Percentiles rank a stretch among this genome's conserved stretches.
Conservation (phyloP, 1,284 basidiomycete genomes). For the Moesziomyces sp. region DNA sequence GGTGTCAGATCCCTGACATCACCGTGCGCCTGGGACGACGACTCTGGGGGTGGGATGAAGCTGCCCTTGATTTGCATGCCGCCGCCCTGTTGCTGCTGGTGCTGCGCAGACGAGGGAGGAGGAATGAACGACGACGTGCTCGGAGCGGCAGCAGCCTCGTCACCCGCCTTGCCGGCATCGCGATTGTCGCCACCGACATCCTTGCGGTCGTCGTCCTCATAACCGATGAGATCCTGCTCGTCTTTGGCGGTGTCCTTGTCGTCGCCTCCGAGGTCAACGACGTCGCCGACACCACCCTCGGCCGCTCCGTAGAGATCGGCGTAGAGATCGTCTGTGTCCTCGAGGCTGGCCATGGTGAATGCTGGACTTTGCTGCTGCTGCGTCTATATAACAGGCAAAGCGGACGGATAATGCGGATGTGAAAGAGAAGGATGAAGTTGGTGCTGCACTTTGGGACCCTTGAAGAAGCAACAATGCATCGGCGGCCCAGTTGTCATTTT, state of each 20-base stretch:
- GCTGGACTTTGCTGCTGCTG: too few relatives aligned
- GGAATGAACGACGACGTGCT: conserved; percentile 35
- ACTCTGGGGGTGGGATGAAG: conserved; percentile 40
- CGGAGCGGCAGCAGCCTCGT: conserved; percentile 8
- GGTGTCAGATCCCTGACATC: conserved; percentile 34
- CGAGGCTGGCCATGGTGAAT: conserved; percentile 41
- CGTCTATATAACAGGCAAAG: too few relatives aligned
- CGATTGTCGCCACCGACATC: background rate
- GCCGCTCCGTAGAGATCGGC: conserved; percentile 56
- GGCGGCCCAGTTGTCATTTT: too few relatives aligned
- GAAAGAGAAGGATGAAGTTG: too few relatives aligned
- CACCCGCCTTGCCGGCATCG: conserved; percentile 1
- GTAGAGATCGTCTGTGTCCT: conserved; percentile 60
- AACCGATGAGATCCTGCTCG: conserved; percentile 45
- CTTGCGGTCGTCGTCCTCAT: conserved; percentile 24
- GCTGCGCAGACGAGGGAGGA: conserved; percentile 21
- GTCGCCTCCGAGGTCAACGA: conserved; percentile 37
- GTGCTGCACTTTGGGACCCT: too few relatives aligned
- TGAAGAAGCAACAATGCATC: too few relatives aligned
- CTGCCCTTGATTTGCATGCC: conserved; percentile 47
- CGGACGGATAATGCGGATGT: too few relatives aligned
- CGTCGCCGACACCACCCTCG: conserved; percentile 26
- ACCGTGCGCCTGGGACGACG: conserved; percentile 20
- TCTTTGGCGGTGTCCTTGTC: conserved; percentile 21
- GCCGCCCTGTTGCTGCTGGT: conserved; percentile 17